Base-by-base conservation (phyloP, 192 early-diverging fungal genomes). In the Podila verticillata region DNA sequence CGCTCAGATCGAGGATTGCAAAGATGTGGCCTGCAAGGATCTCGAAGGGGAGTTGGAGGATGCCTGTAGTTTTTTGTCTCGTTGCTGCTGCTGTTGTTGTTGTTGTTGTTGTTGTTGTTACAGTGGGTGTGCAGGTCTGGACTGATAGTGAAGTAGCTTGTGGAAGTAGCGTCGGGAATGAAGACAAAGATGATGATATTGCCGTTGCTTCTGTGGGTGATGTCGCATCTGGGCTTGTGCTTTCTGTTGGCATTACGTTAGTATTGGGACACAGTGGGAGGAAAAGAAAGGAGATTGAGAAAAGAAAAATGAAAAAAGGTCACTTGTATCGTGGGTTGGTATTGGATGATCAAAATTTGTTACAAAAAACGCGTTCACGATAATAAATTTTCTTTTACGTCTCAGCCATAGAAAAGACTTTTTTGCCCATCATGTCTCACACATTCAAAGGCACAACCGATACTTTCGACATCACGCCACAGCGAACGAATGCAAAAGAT, bases 1-100 rank as follows among this genome's bases (percentile, higher is more conserved):
- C 75, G 0, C 56, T 15, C 7, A 48, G 48, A 19, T 61, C 36
- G 12, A 79, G 51, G 28, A 59, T 66, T 0, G 59, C 59, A 17
- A 79, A 39, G 19, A 79, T 72, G 44, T 67, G 48, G 9, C 75
- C 75, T 10, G 66, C 75, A 8, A 79, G 51, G 39, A 79, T 66
- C 28, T 79, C 75, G 20, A 79, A 67, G 0, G 75, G 75, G 5
- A 79, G 49, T n/a, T 58, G 47, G 29, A 67, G 51, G 10, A 72
- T 49, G 47, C 13, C 5, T 15, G 13, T 63, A 22, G n/a, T 31
- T 0, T 24, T 19, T 34, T 61, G 34, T 61, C 2, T 10, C 5
- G 32, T 31, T 19, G 48, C 2, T 36, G 0, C 22, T n/a, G 26
- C 29, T 51, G 29, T 49, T n/a, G 29, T 65, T 34, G 48, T 22